Conservation (phyloP, 768 basidiomycete species). For the Leccinellum rugosiceps region DNA sequence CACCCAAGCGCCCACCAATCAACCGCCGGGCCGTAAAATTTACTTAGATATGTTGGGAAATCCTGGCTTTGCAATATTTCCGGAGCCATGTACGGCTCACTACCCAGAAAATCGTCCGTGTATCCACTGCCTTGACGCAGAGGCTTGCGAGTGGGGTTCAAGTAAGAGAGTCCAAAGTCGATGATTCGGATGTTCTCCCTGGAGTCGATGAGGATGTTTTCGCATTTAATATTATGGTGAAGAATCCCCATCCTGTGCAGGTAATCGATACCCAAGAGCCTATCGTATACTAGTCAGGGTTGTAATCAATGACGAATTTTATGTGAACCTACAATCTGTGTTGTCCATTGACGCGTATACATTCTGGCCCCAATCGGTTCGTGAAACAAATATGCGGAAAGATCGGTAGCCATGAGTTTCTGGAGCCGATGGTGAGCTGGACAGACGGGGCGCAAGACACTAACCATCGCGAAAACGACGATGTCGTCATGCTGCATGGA, state of each 20-base stretch:
- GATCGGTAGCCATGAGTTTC: slow-evolving; percentile 41
- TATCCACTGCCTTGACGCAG: slow-evolving; percentile 17
- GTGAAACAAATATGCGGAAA: slow-evolving; percentile 29
- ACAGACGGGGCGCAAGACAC: not conserved
- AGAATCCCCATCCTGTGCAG: slow-evolving; percentile 61
- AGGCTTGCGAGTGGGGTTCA: slow-evolving; percentile 4
- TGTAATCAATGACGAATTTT: not conserved
- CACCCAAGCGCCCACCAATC: slow-evolving; percentile 46
- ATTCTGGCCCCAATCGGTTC: slow-evolving; percentile 20
- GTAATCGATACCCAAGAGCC: slow-evolving; percentile 37
- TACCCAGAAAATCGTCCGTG: slow-evolving; percentile 31
- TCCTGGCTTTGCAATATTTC: slow-evolving; percentile 33
- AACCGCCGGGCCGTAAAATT: slow-evolving; percentile 30
- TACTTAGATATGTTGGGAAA: not conserved
- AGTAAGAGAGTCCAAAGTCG: slow-evolving; percentile 39
- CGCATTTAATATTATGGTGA: slow-evolving; percentile 67
- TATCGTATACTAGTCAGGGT: slow-evolving; percentile 10
- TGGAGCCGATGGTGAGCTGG: slow-evolving; percentile 13
- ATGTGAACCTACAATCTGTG: slow-evolving; percentile 36
- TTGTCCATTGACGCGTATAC: slow-evolving; percentile 38
- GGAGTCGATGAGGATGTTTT: slow-evolving; percentile 57
- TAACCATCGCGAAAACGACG: slow-evolving; percentile 40
- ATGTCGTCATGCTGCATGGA: slow-evolving; percentile 30
- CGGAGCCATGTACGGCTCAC: slow-evolving; percentile 38
- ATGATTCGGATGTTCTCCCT: slow-evolving; percentile 38